Evolutionary conservation across 208 protist species (phyloP).

Genomic region (Phytomonas sp.): DNA sequence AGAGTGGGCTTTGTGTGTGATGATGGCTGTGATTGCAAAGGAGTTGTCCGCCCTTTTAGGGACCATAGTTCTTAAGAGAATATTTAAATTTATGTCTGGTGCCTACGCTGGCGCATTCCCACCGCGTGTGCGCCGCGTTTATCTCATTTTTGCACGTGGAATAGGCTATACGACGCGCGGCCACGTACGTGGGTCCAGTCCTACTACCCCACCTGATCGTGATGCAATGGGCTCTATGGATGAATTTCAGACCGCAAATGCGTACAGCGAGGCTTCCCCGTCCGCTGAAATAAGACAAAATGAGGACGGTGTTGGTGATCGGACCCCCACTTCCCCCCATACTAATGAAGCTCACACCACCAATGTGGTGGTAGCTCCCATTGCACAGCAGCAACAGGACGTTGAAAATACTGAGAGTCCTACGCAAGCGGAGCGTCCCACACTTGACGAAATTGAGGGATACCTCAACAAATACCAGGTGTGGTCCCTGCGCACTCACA

Average conservation of each 20-base stretch:
- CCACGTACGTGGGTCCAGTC: slow-evolving; percentile 19
- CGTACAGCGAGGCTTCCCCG: no score
- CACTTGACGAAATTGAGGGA: slow-evolving; percentile 23
- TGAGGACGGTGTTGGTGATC: no score
- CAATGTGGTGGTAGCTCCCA: no score
- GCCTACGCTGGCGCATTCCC: slow-evolving; percentile 19
- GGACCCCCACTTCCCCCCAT: no score
- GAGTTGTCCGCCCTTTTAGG: slow-evolving; percentile 30
- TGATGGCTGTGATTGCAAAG: slow-evolving; percentile 29
- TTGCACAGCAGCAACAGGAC: no score
- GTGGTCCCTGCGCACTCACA: slow-evolving; percentile 54
- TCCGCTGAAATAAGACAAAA: no score
- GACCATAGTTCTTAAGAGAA: slow-evolving; percentile 17
- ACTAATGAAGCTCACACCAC: no score
- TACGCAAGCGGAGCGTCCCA: background rate
- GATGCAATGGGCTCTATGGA: no score
- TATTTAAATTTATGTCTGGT: slow-evolving; percentile 39
- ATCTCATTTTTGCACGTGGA: slow-evolving; percentile 18
- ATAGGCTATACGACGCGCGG: slow-evolving; percentile 25
- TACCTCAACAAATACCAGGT: slow-evolving; percentile 27
- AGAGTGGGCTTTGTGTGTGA: slow-evolving; percentile 35
- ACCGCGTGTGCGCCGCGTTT: slow-evolving; percentile 12
- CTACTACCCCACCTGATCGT: no score
- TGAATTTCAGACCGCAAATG: no score
- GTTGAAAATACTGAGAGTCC: no score